These are phyloP conservation scores for Kwoniella newhampshirensis DNA, from an alignment of 768 basidiomycete species.

Conservation along the genomic window DNA sequence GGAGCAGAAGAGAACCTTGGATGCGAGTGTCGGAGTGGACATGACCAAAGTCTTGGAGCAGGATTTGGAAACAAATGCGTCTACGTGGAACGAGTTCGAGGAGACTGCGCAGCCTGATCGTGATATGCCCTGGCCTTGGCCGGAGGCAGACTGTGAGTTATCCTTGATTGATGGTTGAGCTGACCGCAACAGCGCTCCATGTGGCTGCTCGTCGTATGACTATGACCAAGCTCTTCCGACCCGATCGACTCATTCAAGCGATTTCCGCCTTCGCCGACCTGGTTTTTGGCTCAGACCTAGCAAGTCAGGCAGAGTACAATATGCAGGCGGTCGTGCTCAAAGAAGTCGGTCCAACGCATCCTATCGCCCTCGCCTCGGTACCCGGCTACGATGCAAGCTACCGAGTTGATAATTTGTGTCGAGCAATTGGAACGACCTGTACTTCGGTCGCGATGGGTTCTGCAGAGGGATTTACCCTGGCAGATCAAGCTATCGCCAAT, in stretches of 20 bases:
- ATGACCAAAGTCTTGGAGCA: slow-evolving; percentile 27
- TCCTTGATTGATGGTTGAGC: neutral
- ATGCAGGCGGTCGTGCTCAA: slow-evolving; percentile 72
- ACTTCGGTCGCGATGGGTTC: slow-evolving; percentile 97
- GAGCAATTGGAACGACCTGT: slow-evolving; percentile 69
- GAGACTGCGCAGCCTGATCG: slow-evolving; percentile 67
- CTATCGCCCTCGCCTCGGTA: slow-evolving; percentile 86
- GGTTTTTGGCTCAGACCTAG: slow-evolving; percentile 79
- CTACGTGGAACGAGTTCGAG: slow-evolving; percentile 72
- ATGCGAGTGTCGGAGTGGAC: slow-evolving; percentile 15
- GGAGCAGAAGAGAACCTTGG: slow-evolving; percentile 35
- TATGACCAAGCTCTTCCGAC: slow-evolving; percentile 84
- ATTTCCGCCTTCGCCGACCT: slow-evolving; percentile 70
- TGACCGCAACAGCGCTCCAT: slow-evolving; percentile 59
- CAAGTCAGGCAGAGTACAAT: slow-evolving; percentile 70
- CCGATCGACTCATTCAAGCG: slow-evolving; percentile 84
- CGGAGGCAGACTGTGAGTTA: slow-evolving; percentile 63
- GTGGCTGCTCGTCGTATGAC: slow-evolving; percentile 69
- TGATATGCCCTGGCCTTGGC: slow-evolving; percentile 75
- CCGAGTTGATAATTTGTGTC: slow-evolving; percentile 56
- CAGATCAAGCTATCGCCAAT: slow-evolving; percentile 90
- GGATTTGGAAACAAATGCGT: slow-evolving; percentile 55
- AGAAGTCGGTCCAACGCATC: slow-evolving; percentile 76
- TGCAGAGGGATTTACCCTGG: slow-evolving; percentile 91
- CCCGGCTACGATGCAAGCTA: slow-evolving; percentile 99